These are phyloP conservation scores for Favolaschia claudopus DNA, from an alignment of 768 basidiomycete species.

Conservation along the genomic window DNA sequence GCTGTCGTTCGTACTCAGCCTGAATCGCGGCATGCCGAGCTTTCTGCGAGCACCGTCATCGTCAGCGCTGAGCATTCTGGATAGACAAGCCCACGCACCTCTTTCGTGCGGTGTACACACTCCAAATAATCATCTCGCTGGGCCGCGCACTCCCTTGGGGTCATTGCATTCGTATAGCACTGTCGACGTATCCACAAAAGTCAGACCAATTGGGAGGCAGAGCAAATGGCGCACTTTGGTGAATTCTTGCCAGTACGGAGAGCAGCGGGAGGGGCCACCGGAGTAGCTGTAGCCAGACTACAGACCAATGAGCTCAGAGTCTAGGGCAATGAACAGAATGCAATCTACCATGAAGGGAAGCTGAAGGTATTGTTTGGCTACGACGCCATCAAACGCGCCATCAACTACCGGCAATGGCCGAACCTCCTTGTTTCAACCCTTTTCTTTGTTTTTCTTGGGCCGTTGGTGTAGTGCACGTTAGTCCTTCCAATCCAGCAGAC, in stretches of 20 bases:
- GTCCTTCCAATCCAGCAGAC: too few species aligned
- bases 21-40: constrained; percentile 15
- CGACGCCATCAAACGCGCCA: too few species aligned
- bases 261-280: constrained; percentile 25
- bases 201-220: not conserved
- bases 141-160: not conserved
- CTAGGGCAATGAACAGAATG: not conserved
- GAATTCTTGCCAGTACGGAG: constrained; percentile 26
- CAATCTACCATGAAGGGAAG: too few species aligned
- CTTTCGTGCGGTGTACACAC: constrained; percentile 23
- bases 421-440: too few species aligned
- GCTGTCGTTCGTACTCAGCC: constrained; percentile 5
- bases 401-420: too few species aligned
- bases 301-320: not conserved
- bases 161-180: constrained; percentile 16
- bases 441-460: too few species aligned
- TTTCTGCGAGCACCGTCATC: constrained; percentile 3
- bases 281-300: constrained; percentile 24
- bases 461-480: too few species aligned
- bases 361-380: too few species aligned
- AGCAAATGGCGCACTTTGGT: constrained; percentile 10
- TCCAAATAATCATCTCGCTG: constrained; percentile 26
- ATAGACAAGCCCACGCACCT: constrained; percentile 4
- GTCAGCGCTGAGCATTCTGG: not conserved
- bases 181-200: not conserved